Percentiles rank a stretch among this genome's conserved stretches.
These are phyloP conservation scores for Yamadazyma sp. DNA, from an alignment of 1,139 yeast genomes.

Conservation along the genomic window DNA sequence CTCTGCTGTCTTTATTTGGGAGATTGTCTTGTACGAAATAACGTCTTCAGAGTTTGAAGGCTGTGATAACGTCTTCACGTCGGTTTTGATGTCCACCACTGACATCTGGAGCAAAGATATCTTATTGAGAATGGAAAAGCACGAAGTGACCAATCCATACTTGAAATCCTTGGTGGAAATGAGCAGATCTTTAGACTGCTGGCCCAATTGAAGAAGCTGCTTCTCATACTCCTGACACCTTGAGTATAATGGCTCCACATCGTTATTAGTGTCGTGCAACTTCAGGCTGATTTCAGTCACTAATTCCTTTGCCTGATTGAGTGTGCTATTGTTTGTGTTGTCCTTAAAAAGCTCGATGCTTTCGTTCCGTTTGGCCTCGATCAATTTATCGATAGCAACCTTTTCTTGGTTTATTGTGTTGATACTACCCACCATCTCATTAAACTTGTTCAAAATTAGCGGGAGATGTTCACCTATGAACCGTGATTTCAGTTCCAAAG, in stretches of 20 bases:
- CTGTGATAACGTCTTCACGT: constrained; percentile 23
- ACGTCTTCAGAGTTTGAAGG: constrained; percentile 6
- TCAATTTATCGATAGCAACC: constrained; percentile 27
- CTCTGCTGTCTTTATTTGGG: constrained; percentile 39
- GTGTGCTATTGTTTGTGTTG: constrained; percentile 1
- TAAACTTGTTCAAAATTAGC: constrained; percentile 35
- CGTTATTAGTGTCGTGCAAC: constrained; percentile 6
- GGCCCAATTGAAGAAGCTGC: constrained; percentile 3
- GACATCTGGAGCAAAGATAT: constrained; percentile 43
- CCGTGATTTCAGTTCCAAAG: constrained; percentile 22
- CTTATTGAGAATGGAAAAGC: constrained; percentile 27
- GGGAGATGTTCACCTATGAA: constrained; percentile 31
- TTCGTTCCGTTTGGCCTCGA: constrained; percentile 35
- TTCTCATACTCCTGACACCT: constrained; percentile 1
- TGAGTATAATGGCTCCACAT: background rate
- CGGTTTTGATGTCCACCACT: constrained; percentile 35
- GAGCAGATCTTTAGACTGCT: constrained; percentile 5
- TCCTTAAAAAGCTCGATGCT: constrained; percentile 33
- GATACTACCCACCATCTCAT: constrained; percentile 33
- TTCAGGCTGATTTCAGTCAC: constrained; percentile 10
- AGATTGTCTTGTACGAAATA: constrained; percentile 23
- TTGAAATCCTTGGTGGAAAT: constrained; percentile 22
- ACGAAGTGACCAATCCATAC: constrained; percentile 21
- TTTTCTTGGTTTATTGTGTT: constrained; percentile 29
- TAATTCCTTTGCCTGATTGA: constrained; percentile 4